Conservation (phyloP, 2,329 filamentous ascomycete genomes). For the Cladosporium sp. region DNA sequence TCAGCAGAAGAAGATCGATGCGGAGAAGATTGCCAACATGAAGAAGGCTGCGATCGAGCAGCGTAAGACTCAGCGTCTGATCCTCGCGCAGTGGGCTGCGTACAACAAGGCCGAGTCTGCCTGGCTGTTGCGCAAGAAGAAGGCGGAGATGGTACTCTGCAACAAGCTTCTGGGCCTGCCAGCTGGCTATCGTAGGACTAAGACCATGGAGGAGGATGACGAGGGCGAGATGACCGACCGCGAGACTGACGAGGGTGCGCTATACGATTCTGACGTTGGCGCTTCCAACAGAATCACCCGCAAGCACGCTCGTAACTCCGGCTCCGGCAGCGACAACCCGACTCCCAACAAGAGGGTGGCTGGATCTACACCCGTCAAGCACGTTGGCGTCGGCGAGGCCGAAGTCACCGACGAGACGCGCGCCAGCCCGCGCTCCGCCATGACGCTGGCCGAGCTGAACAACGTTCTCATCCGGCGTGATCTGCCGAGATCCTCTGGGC, state of each 20-base stretch:
- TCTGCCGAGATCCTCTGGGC: slow-evolving; percentile 15
- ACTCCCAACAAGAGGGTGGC: slow-evolving; percentile 1
- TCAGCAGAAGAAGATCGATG: slow-evolving; percentile 9
- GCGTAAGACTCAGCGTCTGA: slow-evolving; percentile 1
- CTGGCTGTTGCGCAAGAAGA: slow-evolving; percentile 8
- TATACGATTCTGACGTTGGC: neutral
- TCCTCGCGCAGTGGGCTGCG: neutral
- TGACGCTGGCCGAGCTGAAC: slow-evolving; percentile 22
- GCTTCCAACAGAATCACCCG: slow-evolving; percentile 3
- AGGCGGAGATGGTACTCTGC: neutral
- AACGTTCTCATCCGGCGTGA: slow-evolving; percentile 20
- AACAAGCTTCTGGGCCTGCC: slow-evolving; percentile 6
- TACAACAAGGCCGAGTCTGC: slow-evolving; percentile 7
- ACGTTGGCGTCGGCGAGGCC: slow-evolving; percentile 2
- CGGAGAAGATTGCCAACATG: slow-evolving; percentile 2
- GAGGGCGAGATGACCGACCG: neutral
- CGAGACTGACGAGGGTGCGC: neutral
- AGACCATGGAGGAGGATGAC: neutral
- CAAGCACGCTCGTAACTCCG: slow-evolving; percentile 1
- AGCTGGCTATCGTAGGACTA: neutral
- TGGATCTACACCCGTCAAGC: slow-evolving; percentile 9
- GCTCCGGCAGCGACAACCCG: neutral
- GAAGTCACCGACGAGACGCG: neutral
- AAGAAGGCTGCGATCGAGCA: neutral
- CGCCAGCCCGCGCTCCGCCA: slow-evolving; percentile 23